These are phyloP conservation scores for Yarrowia osloensis DNA, from an alignment of 805 yeast species.

Conservation along the genomic window DNA sequence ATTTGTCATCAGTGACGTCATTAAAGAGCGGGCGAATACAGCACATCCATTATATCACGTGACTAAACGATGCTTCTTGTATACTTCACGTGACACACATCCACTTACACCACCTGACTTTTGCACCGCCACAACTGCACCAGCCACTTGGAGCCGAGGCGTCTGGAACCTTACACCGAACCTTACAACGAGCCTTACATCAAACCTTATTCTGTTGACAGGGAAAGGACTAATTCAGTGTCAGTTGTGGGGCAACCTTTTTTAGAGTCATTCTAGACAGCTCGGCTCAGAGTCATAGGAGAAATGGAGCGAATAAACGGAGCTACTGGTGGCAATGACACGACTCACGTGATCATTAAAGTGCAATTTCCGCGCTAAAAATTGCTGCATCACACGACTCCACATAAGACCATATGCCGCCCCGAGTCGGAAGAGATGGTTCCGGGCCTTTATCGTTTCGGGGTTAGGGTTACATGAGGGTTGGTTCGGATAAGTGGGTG, in stretches of 20 bases:
- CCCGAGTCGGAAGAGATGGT: slow-evolving; percentile 16
- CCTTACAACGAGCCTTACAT: not conserved
- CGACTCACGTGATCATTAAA: no score
- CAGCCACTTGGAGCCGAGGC: slow-evolving; percentile 13
- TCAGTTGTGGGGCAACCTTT: slow-evolving; percentile 15
- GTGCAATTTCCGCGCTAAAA: no score
- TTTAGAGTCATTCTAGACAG: not conserved
- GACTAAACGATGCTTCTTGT: no score
- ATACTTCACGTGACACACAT: no score
- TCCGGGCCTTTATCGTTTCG: slow-evolving; percentile 12
- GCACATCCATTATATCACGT: no score
- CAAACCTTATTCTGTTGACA: not conserved
- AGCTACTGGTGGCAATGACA: no score
- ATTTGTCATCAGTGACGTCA: not conserved
- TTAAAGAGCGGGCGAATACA: not conserved
- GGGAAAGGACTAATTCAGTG: not conserved
- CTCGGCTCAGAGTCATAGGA: no score
- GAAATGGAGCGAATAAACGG: no score
- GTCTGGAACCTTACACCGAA: not conserved
- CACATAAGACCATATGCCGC: slow-evolving; percentile 3
- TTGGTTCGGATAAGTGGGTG: not conserved
- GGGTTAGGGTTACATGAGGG: slow-evolving; percentile 3
- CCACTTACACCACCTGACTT: not conserved
- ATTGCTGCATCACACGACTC: no score
- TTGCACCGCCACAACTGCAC: slow-evolving; percentile 5